These are phyloP conservation scores for Ceratocystis variospora DNA, from an alignment of 2,329 filamentous ascomycete species.

Conservation along the genomic window DNA sequence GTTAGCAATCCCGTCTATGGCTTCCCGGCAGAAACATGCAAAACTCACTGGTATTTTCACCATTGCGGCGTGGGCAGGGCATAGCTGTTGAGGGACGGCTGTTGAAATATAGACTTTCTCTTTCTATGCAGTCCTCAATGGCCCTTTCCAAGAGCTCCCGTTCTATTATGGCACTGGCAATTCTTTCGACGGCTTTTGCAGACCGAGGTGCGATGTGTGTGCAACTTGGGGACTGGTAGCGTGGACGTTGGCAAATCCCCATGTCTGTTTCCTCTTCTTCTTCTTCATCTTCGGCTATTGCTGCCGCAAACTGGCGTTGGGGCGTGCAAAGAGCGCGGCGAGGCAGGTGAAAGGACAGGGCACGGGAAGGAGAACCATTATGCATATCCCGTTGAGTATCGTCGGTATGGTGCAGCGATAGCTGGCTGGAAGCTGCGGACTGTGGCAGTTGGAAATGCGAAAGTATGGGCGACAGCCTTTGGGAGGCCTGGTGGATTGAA, in stretches of 20 bases:
- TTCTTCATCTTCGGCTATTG: background rate
- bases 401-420: conserved; percentile 13
- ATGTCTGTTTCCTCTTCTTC: background rate
- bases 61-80: conserved; percentile 26
- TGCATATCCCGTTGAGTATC: conserved; percentile 3
- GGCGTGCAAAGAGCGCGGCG: conserved; percentile 26
- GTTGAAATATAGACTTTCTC: conserved; percentile 42
- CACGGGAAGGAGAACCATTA: conserved; percentile 6
- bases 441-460: conserved; percentile 34
- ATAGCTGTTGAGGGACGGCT: conserved; percentile 41
- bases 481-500: conserved; percentile 34
- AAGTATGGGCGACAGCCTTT: conserved; percentile 41
- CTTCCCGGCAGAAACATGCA: background rate
- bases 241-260: conserved; percentile 27
- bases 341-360: conserved; percentile 43
- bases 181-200: conserved; percentile 40
- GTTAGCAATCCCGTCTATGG: background rate
- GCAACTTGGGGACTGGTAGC: conserved; percentile 31
- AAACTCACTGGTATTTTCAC: conserved; percentile 23
- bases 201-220: conserved; percentile 35
- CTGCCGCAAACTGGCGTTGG: conserved; percentile 20
- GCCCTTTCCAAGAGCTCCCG: conserved; percentile 44
- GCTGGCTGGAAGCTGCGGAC: conserved; percentile 2
- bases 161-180: conserved; percentile 44
- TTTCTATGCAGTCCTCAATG: conserved; percentile 46